Evolutionary conservation across 257 asterid species (phyloP).

Genomic region (Salvia splendens): DNA sequence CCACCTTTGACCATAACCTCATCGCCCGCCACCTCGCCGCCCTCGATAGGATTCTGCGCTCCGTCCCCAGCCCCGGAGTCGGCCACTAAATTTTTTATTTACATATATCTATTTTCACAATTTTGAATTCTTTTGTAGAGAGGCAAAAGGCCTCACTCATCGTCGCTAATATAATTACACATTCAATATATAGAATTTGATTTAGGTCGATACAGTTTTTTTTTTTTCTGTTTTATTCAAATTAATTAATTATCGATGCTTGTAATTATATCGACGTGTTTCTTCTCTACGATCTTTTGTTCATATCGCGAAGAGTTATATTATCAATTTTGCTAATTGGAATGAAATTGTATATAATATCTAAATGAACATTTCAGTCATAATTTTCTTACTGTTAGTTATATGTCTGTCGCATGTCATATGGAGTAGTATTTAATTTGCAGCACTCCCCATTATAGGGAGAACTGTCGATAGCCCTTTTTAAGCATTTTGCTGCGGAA

Average conservation of each 20-base stretch:
- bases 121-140: constrained; percentile 38
- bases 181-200: constrained; percentile 18
- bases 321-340: background rate
- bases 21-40: constrained; percentile 58
- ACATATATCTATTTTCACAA: background rate
- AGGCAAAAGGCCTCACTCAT: constrained; percentile 10
- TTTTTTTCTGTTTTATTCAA: background rate
- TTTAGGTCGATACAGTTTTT: background rate
- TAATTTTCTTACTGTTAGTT: too few species aligned
- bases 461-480: too few species aligned
- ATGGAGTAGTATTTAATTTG: too few species aligned
- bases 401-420: too few species aligned
- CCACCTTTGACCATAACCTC: constrained; percentile 42
- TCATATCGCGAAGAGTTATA: too few species aligned
- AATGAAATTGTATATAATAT: too few species aligned
- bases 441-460: too few species aligned
- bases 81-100: constrained; percentile 38
- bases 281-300: too few species aligned
- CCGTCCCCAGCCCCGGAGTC: constrained; percentile 79
- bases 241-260: background rate
- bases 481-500: too few species aligned
- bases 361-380: background rate
- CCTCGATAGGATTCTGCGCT: constrained; percentile 56
- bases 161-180: constrained; percentile 16
- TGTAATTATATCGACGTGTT: background rate